Conservation (phyloP, 1,284 basidiomycete species). For the Microbotryomycetes sp. region DNA sequence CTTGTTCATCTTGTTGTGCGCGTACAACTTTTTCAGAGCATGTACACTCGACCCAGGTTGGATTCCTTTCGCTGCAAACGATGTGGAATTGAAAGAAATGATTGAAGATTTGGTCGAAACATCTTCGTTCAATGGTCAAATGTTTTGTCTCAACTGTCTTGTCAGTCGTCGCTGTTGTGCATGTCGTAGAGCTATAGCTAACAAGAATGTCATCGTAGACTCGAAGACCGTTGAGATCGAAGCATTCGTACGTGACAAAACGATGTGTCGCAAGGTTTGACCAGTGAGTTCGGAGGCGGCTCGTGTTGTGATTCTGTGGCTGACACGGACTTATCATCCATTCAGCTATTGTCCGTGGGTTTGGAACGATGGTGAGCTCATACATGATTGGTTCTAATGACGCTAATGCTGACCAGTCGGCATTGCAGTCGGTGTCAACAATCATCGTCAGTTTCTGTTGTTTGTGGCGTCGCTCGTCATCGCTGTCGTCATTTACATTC, state of each 20-base stretch:
- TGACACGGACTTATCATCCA: too few relatives aligned
- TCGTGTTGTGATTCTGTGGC: constrained; percentile 16
- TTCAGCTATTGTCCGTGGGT: constrained; percentile 94
- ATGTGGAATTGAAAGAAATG: constrained; percentile 78
- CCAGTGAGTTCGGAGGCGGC: constrained; percentile 75
- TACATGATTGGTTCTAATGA: not conserved
- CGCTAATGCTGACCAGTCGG: not conserved
- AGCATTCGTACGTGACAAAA: constrained; percentile 89
- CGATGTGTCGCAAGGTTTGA: constrained; percentile 83
- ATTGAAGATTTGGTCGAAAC: constrained; percentile 83
- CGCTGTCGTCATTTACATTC: constrained; percentile 73
- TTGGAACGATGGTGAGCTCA: constrained; percentile 84
- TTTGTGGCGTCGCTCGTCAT: constrained; percentile 79
- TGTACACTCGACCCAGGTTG: constrained; percentile 85
- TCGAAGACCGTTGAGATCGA: constrained; percentile 83
- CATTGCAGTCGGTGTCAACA: constrained; percentile 76
- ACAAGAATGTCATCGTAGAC: too few relatives aligned
- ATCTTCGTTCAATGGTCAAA: constrained; percentile 84
- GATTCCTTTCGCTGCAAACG: constrained; percentile 64
- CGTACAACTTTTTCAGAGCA: constrained; percentile 83
- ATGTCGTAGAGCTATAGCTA: constrained; percentile 7
- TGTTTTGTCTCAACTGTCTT: constrained; percentile 94
- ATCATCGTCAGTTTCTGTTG: constrained; percentile 88
- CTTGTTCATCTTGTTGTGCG: constrained; percentile 62
- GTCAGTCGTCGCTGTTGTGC: constrained; percentile 43